Evolutionary conservation across 2,329 filamentous ascomycete genomes (phyloP), one percentile per base, ranked within the genome.

Genomic region (Talaromyces sp.): DNA sequence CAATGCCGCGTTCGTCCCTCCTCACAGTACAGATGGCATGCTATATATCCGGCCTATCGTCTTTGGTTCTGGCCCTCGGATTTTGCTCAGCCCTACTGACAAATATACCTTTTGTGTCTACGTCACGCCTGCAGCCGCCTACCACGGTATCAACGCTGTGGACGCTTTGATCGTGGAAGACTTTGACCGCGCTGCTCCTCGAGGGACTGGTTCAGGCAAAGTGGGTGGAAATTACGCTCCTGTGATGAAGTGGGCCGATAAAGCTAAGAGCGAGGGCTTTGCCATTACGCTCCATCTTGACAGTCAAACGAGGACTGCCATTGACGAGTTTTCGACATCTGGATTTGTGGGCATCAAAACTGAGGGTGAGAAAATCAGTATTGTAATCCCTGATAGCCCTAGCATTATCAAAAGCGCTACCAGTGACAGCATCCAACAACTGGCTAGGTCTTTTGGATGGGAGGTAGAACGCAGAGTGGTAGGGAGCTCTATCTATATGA

Each of bases 261-360:
- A 83, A 96, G 91, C 72, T 92, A 96, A 68, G 88, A 85, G 71
- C 23, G 85, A 91, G 63, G 94, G 94, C 33, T 98, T 85, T 72
- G 92, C 91, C n/a, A 98, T 98, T 71, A 98, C 94, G 2, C 82
- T 98, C 70, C 94, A 98, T 75, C 80, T 98, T 61, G 94, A 98
- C 78, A 94, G 90, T 74, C 87, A 87, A 70, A 90, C 85, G 7
- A 85, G 93, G 68, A 89, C 86, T 63, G 92, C 95, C 74, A 85
- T 98, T 65, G 94, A 98, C 71, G 94, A 98, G 82, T 98, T 98
- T 74, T 95, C 90, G 67, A 98, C 94, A 0, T 92, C 89, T 65
- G 94, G 91, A 1, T 97, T 98, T 76, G 89, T 98, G 65, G 94
- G 92, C 3, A 89, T 91, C 67, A 82, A 83, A 60, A 84, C 82